phyloP scores from a whole-genome alignment of 345 rosid species.

The Murraya paniculata region DNA sequence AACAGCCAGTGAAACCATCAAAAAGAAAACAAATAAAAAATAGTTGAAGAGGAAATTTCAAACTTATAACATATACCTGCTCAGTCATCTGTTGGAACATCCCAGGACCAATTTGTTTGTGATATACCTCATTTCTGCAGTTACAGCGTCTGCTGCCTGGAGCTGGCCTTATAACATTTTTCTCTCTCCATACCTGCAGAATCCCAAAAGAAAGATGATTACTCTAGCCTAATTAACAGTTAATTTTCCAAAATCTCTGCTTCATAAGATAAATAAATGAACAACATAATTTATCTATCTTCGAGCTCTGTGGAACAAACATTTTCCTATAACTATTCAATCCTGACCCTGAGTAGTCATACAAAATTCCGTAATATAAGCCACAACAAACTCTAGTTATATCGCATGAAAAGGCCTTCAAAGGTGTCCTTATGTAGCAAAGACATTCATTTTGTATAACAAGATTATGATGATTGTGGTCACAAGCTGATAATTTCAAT shows the following conservation, averaged over 20 bases:
- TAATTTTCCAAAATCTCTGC: background rate
- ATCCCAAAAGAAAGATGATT: slow-evolving; percentile 6
- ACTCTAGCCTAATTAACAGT: background rate
- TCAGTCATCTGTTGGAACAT: slow-evolving; percentile 99
- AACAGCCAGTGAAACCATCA: background rate
- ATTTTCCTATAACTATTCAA: background rate
- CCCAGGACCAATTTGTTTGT: slow-evolving; percentile 98
- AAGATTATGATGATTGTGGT: background rate
- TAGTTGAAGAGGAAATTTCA: background rate
- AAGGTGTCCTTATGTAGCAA: background rate
- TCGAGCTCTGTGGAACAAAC: background rate
- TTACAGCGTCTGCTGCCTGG: slow-evolving; percentile 94
- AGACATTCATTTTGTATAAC: background rate
- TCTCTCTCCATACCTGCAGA: slow-evolving; percentile 94
- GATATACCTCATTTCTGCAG: slow-evolving; percentile 97
- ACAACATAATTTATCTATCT: background rate
- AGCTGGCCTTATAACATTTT: slow-evolving; percentile 88
- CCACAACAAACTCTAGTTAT: background rate
- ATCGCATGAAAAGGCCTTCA: background rate
- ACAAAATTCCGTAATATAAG: background rate
- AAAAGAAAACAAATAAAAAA: background rate
- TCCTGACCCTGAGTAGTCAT: background rate
- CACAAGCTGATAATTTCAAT: background rate
- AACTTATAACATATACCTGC: slow-evolving; percentile 45
- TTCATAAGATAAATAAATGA: background rate